Percentiles rank a stretch among this genome's conserved stretches.
phyloP scores from a whole-genome alignment of 495 filamentous ascomycete species.

The Penicillium cosmopolitanum region DNA sequence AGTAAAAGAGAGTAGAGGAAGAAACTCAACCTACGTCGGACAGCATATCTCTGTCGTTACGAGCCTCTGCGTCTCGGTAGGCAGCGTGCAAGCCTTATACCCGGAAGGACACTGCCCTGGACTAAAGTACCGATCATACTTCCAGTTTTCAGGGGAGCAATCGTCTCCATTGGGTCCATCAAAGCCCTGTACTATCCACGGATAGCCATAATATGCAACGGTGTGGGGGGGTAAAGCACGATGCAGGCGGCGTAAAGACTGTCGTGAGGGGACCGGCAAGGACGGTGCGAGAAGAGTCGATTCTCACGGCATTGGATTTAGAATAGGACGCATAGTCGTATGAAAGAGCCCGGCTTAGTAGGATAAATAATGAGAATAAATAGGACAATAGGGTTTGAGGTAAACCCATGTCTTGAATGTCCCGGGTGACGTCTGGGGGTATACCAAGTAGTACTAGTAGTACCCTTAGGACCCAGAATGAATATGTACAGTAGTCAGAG shows the following conservation, averaged over 20 bases:
- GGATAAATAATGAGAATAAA: background rate
- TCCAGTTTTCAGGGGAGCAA: slow-evolving; percentile 17
- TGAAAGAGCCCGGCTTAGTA: too few relatives aligned
- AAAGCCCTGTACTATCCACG: slow-evolving; percentile 12
- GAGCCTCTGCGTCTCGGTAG: slow-evolving; percentile 8
- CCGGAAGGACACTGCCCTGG: slow-evolving; percentile 18
- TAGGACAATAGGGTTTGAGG: background rate
- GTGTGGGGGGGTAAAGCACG: slow-evolving; percentile 12
- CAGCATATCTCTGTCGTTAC: slow-evolving; percentile 20
- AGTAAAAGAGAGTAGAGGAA: too few relatives aligned
- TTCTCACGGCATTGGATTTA: background rate
- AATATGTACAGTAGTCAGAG: too few relatives aligned
- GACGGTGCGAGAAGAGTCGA: background rate
- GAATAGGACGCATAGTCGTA: background rate
- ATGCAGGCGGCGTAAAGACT: slow-evolving; percentile 16
- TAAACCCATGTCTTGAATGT: too few relatives aligned
- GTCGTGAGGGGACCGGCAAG: slow-evolving; percentile 19
- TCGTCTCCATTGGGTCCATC: slow-evolving; percentile 17
- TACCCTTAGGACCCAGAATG: too few relatives aligned
- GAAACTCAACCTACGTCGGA: slow-evolving; percentile 10
- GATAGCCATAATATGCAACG: background rate
- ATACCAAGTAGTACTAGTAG: too few relatives aligned
- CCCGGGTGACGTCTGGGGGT: too few relatives aligned
- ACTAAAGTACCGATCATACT: slow-evolving; percentile 17
- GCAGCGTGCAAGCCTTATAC: slow-evolving; percentile 18